A percentile compares a stretch with the other conserved stretches of the same genome.
phyloP scores from a whole-genome alignment of 2,329 filamentous ascomycete genomes.

The Fonsecaea nubica region DNA sequence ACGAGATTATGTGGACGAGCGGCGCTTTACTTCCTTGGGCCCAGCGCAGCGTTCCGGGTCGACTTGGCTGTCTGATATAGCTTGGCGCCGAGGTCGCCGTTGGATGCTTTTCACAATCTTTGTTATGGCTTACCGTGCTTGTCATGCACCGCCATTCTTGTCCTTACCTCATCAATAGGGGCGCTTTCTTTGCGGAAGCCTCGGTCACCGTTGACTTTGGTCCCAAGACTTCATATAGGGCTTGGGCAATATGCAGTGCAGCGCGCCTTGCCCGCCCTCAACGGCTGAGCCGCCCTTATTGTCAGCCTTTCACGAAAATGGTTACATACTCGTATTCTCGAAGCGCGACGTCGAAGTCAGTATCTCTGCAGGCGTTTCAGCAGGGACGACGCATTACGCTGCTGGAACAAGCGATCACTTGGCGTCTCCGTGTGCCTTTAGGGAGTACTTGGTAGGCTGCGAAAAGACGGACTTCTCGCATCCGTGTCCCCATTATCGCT shows the following conservation, averaged over 20 bases:
- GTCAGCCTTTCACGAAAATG: conserved; percentile 4
- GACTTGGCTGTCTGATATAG: conserved; percentile 30
- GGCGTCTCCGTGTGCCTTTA: conserved; percentile 12
- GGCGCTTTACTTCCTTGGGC: conserved; percentile 8
- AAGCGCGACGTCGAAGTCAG: conserved; percentile 5
- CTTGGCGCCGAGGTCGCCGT: conserved; percentile 25
- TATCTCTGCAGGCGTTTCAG: conserved; percentile 17
- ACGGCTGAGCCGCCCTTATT: conserved; percentile 6
- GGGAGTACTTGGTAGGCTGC: conserved; percentile 8
- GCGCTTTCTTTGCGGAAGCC: neutral
- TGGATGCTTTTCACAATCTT: conserved; percentile 18
- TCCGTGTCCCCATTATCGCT: neutral
- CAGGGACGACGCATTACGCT: conserved; percentile 7
- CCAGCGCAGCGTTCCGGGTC: conserved; percentile 18
- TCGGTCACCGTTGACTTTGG: conserved; percentile 3
- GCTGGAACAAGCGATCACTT: conserved; percentile 18
- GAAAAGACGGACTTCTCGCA: neutral
- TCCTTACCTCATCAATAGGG: conserved; percentile 2
- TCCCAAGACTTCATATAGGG: neutral
- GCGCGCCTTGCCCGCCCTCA: conserved; percentile 1
- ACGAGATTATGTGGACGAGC: conserved; percentile 9
- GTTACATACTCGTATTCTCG: neutral
- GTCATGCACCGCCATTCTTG: conserved; percentile 14
- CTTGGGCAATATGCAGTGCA: conserved; percentile 7
- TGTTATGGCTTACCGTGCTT: conserved; percentile 6